A percentile compares a stretch with the other conserved stretches of the same genome.
Conservation (phyloP, 306 rosid genomes). For the Arachis stenosperma region DNA sequence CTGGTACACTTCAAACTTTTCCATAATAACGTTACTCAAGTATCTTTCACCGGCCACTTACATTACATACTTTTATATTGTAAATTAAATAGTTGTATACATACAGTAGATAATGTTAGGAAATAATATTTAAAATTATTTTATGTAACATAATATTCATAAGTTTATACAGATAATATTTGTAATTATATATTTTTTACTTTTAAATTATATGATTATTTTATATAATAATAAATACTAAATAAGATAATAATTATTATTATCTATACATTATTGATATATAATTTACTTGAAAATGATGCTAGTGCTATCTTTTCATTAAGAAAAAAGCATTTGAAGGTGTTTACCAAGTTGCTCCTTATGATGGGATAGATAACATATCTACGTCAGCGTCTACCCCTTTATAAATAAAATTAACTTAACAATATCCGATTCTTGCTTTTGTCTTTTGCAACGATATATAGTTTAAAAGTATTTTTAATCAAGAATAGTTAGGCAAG, state of each 20-base stretch:
- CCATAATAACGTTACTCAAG: constrained; percentile 36
- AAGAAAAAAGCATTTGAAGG: constrained; percentile 32
- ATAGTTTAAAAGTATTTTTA: constrained; percentile 19
- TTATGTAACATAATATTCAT: too few species aligned
- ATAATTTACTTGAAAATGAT: neutral
- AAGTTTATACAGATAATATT: too few species aligned
- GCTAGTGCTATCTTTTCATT: constrained; percentile 47
- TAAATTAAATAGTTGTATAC: neutral
- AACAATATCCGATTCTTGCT: constrained; percentile 34
- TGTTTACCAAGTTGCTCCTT: constrained; percentile 42
- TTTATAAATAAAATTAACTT: constrained; percentile 24
- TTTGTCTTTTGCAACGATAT: constrained; percentile 27
- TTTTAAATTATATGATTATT: too few species aligned
- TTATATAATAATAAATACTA: too few species aligned
- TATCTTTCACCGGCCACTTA: constrained; percentile 40
- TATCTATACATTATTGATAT: too few species aligned
- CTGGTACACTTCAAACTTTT: too few species aligned
- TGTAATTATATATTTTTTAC: too few species aligned
- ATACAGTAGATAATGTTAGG: too few species aligned
- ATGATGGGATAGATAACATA: constrained; percentile 45
- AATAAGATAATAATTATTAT: too few species aligned
- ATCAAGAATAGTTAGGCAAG: constrained; percentile 46
- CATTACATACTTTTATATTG: constrained; percentile 9
- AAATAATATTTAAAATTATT: too few species aligned
- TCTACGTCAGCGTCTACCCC: constrained; percentile 55